Conservation (phyloP, 331 rosid species). For the Rosa hybrid region DNA sequence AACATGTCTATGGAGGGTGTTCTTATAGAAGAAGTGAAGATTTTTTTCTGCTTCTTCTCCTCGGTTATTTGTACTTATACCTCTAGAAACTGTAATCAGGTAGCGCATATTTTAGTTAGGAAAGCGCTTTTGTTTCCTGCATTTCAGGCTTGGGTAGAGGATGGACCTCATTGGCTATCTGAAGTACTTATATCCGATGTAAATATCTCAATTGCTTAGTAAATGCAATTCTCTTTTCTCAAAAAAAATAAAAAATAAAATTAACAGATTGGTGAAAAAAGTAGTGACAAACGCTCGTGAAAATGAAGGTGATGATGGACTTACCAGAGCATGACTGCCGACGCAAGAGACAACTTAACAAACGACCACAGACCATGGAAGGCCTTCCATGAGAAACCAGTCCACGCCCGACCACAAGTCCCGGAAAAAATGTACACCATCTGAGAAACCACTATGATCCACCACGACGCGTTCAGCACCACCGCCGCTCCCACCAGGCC, state of each 20-base stretch:
- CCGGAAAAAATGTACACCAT: conserved; percentile 52
- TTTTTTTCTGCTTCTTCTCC: too few relatives aligned
- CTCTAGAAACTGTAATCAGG: too few relatives aligned
- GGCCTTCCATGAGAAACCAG: conserved; percentile 64
- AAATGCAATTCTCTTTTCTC: too few relatives aligned
- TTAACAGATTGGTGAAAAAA: neutral
- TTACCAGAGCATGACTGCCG: conserved; percentile 79
- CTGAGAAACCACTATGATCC: conserved; percentile 60
- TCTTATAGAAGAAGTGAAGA: too few relatives aligned
- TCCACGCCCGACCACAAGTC: conserved; percentile 63
- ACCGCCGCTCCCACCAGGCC: conserved; percentile 67
- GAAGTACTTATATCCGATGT: too few relatives aligned
- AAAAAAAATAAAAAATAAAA: neutral
- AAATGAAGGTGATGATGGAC: neutral
- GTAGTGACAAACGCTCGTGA: neutral
- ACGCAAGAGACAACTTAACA: conserved; percentile 60
- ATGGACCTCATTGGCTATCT: too few relatives aligned
- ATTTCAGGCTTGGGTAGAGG: too few relatives aligned
- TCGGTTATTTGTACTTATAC: too few relatives aligned
- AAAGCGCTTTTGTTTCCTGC: too few relatives aligned
- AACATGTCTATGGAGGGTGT: too few relatives aligned
- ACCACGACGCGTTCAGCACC: conserved; percentile 61
- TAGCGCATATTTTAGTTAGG: too few relatives aligned
- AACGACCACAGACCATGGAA: conserved; percentile 64
- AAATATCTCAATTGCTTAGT: too few relatives aligned